These are phyloP conservation scores for Arthrinium phaeospermum DNA, from an alignment of 2,329 filamentous ascomycete species.

Conservation along the genomic window DNA sequence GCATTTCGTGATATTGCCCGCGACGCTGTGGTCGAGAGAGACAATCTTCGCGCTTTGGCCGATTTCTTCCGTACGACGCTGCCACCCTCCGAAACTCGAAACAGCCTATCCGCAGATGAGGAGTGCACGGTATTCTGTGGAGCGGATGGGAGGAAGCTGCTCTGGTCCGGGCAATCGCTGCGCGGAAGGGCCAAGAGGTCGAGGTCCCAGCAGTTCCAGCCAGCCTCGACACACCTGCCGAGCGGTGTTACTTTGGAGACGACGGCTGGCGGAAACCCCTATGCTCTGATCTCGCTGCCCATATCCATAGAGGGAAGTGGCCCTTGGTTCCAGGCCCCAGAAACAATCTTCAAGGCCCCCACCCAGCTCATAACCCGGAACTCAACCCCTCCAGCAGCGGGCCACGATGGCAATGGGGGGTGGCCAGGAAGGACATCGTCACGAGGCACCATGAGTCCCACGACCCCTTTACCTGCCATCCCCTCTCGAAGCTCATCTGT, in stretches of 20 bases:
- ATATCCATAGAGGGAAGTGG: conserved; percentile 17
- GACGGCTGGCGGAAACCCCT: conserved; percentile 19
- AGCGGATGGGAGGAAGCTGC: conserved; percentile 19
- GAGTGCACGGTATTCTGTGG: conserved; percentile 25
- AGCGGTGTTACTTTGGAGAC: conserved; percentile 17
- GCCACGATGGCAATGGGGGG: background rate
- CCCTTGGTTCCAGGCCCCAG: conserved; percentile 19
- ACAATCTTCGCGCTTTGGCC: conserved; percentile 30
- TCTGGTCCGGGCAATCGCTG: conserved; percentile 31
- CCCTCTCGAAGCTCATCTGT: conserved; percentile 13
- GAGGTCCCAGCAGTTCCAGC: conserved; percentile 22
- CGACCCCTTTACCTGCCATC: background rate
- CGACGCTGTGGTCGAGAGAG: conserved; percentile 28
- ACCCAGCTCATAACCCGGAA: background rate
- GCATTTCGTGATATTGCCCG: conserved; percentile 22
- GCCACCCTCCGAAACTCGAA: conserved; percentile 26
- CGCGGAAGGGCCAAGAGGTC: conserved; percentile 27
- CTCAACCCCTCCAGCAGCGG: background rate
- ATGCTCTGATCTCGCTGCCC: conserved; percentile 19
- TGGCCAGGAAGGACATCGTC: conserved; percentile 15
- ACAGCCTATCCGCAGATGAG: conserved; percentile 26
- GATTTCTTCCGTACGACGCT: conserved; percentile 32
- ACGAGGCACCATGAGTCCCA: background rate
- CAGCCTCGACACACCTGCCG: conserved; percentile 11
- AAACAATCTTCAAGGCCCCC: conserved; percentile 19